These are phyloP conservation scores for Mallotus nudiflorus DNA, from an alignment of 345 rosid species.

Conservation along the genomic window DNA sequence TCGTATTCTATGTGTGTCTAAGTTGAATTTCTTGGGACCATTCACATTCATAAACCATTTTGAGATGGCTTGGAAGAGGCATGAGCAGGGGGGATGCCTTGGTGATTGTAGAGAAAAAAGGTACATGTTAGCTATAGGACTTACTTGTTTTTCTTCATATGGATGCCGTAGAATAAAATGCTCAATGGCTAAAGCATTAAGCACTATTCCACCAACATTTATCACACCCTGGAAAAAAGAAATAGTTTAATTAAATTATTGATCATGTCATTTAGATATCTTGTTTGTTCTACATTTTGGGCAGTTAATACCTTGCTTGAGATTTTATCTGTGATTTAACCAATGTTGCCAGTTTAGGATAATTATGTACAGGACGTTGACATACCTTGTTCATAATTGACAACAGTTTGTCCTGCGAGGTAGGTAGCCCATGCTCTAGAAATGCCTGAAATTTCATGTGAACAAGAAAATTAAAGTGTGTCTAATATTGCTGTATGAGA, in stretches of 20 bases:
- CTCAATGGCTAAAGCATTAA: conserved; percentile 84
- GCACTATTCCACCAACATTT: conserved; percentile 88
- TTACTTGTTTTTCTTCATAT: conserved; percentile 58
- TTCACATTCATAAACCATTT: background rate
- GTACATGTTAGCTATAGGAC: conserved; percentile 21
- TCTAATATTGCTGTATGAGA: conserved; percentile 10
- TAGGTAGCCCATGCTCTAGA: conserved; percentile 84
- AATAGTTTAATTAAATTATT: conserved; percentile 5
- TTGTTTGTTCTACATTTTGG: background rate
- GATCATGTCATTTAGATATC: background rate
- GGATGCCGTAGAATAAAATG: conserved; percentile 92
- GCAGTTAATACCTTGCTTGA: background rate
- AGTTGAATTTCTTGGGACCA: too few species aligned
- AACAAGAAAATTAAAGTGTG: background rate
- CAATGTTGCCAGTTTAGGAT: background rate
- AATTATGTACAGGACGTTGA: background rate
- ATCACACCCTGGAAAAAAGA: conserved; percentile 60
- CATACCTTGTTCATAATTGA: conserved; percentile 83
- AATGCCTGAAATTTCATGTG: conserved; percentile 56
- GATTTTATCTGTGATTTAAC: background rate
- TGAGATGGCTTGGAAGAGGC: background rate
- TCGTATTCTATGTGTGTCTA: too few species aligned
- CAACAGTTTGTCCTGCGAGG: conserved; percentile 71
- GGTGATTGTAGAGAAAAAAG: background rate
- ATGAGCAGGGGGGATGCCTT: background rate